Conservation (phyloP, 1,284 basidiomycete genomes). For the Trametes sp. region DNA sequence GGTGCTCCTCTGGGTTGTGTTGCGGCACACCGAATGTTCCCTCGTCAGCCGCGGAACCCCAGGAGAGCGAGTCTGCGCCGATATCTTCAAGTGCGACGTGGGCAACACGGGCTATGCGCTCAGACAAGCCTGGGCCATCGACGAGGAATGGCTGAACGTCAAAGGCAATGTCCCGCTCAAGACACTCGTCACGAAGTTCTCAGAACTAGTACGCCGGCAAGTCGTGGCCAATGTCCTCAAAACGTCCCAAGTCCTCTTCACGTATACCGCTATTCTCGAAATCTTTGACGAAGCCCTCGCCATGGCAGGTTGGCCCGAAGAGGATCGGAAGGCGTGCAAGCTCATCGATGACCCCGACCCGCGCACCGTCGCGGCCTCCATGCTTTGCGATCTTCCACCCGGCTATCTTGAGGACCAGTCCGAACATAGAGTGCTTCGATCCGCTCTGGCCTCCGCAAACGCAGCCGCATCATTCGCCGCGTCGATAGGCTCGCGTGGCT, state of each 20-base stretch:
- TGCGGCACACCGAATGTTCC: constrained; percentile 17
- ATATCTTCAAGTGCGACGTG: not conserved
- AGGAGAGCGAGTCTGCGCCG: not conserved
- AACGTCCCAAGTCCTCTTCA: not conserved
- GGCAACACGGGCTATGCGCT: not conserved
- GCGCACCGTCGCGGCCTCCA: not conserved
- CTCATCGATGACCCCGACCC: not conserved
- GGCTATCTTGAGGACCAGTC: not conserved
- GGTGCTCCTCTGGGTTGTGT: constrained; percentile 24
- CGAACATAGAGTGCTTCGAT: not conserved
- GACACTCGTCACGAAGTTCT: not conserved
- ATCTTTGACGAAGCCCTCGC: constrained; percentile 16
- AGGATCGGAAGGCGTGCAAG: constrained; percentile 3
- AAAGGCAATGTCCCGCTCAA: not conserved
- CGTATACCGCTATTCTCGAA: constrained; percentile 7
- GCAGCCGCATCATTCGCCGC: no score
- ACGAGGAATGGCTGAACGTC: not conserved
- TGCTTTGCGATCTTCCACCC: not conserved
- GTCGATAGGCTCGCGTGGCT: not conserved
- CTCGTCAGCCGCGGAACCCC: not conserved
- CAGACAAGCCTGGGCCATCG: not conserved
- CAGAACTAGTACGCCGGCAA: not conserved
- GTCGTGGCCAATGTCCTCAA: no score
- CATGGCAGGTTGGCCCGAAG: constrained; percentile 9
- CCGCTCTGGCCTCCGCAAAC: not conserved